These are phyloP conservation scores for Piloderma croceum DNA, from an alignment of 768 basidiomycete genomes.

Conservation along the genomic window DNA sequence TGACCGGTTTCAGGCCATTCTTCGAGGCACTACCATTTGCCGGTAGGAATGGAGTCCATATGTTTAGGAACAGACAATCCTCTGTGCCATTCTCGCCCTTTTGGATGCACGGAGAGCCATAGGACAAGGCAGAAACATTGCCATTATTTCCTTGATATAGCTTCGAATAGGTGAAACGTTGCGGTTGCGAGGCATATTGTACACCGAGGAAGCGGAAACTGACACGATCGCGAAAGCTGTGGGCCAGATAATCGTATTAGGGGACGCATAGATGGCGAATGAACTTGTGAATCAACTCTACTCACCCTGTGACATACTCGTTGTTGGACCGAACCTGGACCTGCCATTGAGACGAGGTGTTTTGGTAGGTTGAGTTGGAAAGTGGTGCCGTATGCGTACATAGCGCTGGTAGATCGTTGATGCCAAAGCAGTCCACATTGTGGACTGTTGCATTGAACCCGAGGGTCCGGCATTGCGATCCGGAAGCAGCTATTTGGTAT, in stretches of 20 bases:
- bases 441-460: too few species aligned
- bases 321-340: slow-evolving; percentile 22
- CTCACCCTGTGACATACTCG: slow-evolving; percentile 19
- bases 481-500: too few species aligned
- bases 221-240: slow-evolving; percentile 39
- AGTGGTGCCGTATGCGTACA: slow-evolving; percentile 29
- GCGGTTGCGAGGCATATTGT: slow-evolving; percentile 40
- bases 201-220: slow-evolving; percentile 51
- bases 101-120: slow-evolving; percentile 30
- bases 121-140: slow-evolving; percentile 25
- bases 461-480: too few species aligned
- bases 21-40: too few species aligned
- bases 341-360: slow-evolving; percentile 18
- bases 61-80: slow-evolving; percentile 43
- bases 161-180: slow-evolving; percentile 40
- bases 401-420: slow-evolving; percentile 17
- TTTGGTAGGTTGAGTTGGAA: slow-evolving; percentile 19
- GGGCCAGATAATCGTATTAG: neutral
- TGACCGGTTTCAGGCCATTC: slow-evolving; percentile 43
- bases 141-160: slow-evolving; percentile 28
- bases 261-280: neutral
- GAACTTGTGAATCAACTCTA: neutral
- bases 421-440: too few species aligned
- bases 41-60: slow-evolving; percentile 43
- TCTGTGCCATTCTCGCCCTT: too few species aligned